Conservation (phyloP, 73 alveolate species). For the Loxodes magnus region DNA sequence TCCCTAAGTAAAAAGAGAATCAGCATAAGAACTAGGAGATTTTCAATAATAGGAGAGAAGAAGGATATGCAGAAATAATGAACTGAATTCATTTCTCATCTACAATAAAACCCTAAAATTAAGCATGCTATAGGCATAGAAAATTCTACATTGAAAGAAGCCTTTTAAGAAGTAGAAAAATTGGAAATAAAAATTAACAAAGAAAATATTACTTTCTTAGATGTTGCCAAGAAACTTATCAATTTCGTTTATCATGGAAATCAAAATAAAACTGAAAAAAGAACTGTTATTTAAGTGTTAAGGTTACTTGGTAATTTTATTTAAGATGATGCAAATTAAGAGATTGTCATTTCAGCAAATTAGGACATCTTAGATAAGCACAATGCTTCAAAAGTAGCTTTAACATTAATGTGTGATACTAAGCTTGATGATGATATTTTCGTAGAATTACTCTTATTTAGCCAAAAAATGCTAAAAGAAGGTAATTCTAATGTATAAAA, state of each 20-base stretch:
- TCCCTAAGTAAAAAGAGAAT: too few species aligned
- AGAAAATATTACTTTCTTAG: conserved; percentile 9
- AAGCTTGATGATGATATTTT: conserved; percentile 1
- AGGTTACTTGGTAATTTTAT: background rate
- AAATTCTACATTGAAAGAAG: conserved; percentile 11
- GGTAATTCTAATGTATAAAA: conserved; percentile 1
- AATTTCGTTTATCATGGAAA: background rate
- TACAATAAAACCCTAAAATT: background rate
- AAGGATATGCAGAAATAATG: too few species aligned
- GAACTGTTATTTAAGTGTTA: background rate
- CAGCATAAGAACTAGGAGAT: too few species aligned
- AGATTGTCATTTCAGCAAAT: too few species aligned
- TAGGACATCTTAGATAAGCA: too few species aligned
- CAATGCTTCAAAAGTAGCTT: conserved; percentile 4
- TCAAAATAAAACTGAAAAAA: background rate
- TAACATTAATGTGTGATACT: conserved; percentile 13
- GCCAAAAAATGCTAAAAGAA: conserved; percentile 8
- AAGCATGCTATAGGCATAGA: conserved; percentile 3
- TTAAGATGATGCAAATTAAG: background rate
- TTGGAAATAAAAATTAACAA: too few species aligned
- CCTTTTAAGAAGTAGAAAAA: conserved; percentile 14
- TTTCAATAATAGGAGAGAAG: too few species aligned
- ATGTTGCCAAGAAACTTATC: background rate
- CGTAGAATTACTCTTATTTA: background rate
- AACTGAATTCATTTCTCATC: too few species aligned